Evolutionary conservation across 768 basidiomycete species (phyloP), one percentile per base, ranked within the genome.

Genomic region (Pleurotus djamor): DNA sequence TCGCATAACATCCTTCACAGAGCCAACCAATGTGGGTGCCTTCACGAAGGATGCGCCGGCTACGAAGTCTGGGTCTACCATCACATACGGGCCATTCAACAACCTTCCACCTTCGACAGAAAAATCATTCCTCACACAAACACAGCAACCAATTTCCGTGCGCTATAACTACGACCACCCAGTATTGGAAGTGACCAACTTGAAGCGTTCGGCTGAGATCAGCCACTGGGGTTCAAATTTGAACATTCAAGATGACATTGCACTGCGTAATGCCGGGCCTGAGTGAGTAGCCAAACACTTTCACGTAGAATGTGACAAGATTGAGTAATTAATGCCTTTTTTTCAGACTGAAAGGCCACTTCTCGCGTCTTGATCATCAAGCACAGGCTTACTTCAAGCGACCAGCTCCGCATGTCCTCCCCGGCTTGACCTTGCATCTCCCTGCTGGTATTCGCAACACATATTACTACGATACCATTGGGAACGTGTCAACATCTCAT

Each of bases 221-320:
- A 96, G 94, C 63, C 96, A 98, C 69, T 98, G 96, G 97, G 96
- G 96, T 36, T 85, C 87, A 44, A 97, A 97, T 71, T 70, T 99
- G 38, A 97, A 98, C 68, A 89, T 96, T 34, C 86, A 98, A 71
- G 95, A 99, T 73, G 83, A 91, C 36, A 85, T 97, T 61, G 69
- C 82, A 59, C 76, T 99, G n/a, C 82, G 83, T 71, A 99, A 99
- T 68, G 89, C 87, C 60, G 97, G 96, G 4, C 94, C 97, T 10
- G 73, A 75, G 96, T 98, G 68, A 74, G 93, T n/a, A n/a, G n/a
- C n/a, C n/a, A n/a, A n/a, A n/a, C n/a, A n/a, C n/a, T n/a, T n/a
- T n/a, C n/a, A n/a, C n/a, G n/a, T n/a, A n/a, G n/a, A n/a, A n/a
- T n/a, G n/a, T n/a, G n/a, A n/a, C n/a, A n/a, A n/a, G n/a, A n/a